Percentiles rank a stretch among this genome's conserved stretches.
These are phyloP conservation scores for Fraxinus americana DNA, from an alignment of 257 asterid genomes.

Conservation along the genomic window DNA sequence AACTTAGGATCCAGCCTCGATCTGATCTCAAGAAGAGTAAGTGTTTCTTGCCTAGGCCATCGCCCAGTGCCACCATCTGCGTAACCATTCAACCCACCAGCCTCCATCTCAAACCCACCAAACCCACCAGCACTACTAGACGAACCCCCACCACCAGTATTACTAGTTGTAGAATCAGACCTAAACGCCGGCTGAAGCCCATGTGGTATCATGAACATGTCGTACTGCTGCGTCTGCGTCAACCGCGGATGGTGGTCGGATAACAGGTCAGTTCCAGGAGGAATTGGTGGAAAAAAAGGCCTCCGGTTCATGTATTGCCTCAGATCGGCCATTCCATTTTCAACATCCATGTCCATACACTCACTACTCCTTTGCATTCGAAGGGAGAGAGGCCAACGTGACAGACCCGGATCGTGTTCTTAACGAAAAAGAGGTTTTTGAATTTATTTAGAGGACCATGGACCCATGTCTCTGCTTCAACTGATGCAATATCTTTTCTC, in stretches of 20 bases:
- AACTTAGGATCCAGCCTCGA: conserved; percentile 86
- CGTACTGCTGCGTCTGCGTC: conserved; percentile 44
- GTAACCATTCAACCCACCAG: conserved; percentile 35
- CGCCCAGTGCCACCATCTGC: conserved; percentile 67
- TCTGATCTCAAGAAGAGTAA: conserved; percentile 90
- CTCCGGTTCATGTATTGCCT: conserved; percentile 58
- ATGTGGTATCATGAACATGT: conserved; percentile 42
- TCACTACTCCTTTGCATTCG: not conserved
- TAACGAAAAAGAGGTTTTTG: conserved; percentile 41
- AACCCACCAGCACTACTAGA: conserved; percentile 24
- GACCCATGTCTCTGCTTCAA: conserved; percentile 46
- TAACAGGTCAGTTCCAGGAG: conserved; percentile 39
- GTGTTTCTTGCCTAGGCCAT: conserved; percentile 99
- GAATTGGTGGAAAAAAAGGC: conserved; percentile 52
- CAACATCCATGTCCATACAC: conserved; percentile 58
- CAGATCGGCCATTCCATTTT: conserved; percentile 75
- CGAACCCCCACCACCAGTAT: conserved; percentile 16
- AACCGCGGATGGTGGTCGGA: conserved; percentile 41
- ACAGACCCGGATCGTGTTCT: conserved; percentile 88
- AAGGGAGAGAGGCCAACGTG: conserved; percentile 44
- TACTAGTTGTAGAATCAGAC: conserved; percentile 37
- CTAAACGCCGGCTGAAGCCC: conserved; percentile 46
- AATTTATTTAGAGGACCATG: conserved; percentile 52
- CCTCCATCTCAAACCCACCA: conserved; percentile 42
- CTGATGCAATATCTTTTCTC: conserved; percentile 14